These are phyloP conservation scores for Epichloe sp. DNA, from an alignment of 2,329 filamentous ascomycete species.

Conservation along the genomic window DNA sequence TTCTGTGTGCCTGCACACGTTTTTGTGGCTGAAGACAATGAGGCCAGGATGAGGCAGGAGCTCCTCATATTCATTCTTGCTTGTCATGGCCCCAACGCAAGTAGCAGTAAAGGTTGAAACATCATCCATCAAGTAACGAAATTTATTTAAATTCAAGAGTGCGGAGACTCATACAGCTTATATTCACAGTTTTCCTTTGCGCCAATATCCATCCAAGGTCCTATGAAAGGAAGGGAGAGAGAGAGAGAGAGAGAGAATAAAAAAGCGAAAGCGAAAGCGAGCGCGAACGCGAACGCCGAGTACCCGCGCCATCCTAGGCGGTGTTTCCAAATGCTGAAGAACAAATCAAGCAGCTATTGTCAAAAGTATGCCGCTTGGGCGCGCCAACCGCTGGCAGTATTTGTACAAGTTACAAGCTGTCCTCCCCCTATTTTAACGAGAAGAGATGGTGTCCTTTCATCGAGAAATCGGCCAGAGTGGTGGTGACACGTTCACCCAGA, in stretches of 20 bases:
- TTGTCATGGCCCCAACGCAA: neutral
- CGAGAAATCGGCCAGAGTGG: neutral
- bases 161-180: neutral
- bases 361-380: neutral
- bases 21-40: neutral
- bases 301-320: neutral
- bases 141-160: neutral
- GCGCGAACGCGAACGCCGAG: neutral
- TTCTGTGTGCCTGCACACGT: neutral
- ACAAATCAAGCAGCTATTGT: neutral
- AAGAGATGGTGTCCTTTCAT: neutral
- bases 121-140: neutral
- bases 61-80: neutral
- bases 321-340: neutral
- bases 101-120: neutral
- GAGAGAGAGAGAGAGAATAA: too few relatives aligned
- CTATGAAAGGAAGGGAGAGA: neutral
- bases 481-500: neutral
- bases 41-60: neutral
- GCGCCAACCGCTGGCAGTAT: neutral
- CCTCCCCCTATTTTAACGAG: neutral
- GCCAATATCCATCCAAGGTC: neutral
- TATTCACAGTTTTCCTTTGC: neutral
- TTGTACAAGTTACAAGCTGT: constrained; percentile 4
- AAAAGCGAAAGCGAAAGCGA: too few relatives aligned